Conservation (phyloP, 2,329 filamentous ascomycete species). For the Sporothrix phasma region DNA sequence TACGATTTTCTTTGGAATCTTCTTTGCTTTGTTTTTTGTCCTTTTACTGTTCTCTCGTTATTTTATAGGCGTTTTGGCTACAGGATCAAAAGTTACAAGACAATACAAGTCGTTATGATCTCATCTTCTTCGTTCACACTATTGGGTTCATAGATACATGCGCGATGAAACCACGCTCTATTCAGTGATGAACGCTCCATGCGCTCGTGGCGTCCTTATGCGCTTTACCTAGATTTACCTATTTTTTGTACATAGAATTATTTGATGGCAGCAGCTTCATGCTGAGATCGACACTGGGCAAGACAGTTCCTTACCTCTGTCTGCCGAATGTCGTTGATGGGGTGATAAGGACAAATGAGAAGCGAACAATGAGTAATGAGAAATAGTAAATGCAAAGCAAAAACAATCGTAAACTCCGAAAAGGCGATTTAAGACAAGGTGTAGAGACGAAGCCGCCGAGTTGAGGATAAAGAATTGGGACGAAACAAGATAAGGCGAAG, state of each 20-base stretch:
- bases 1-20: not conserved
- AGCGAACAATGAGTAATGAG: not conserved
- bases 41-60: not conserved
- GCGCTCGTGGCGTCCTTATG: not conserved
- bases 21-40: not conserved
- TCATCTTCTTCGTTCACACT: too few relatives aligned
- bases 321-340: not conserved
- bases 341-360: not conserved
- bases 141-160: too few relatives aligned
- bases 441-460: not conserved
- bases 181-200: not conserved
- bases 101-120: not conserved
- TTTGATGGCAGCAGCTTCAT: not conserved
- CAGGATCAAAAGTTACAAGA: slow-evolving; percentile 11
- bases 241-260: slow-evolving; percentile 2
- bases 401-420: not conserved
- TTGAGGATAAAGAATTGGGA: not conserved
- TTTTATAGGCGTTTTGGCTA: slow-evolving; percentile 11
- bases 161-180: too few relatives aligned
- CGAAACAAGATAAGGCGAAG: not conserved
- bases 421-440: not conserved
- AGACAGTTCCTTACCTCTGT: slow-evolving; percentile 13
- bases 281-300: not conserved
- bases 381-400: not conserved
- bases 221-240: not conserved